These are phyloP conservation scores for Raffaelea arxii DNA, from an alignment of 2,329 filamentous ascomycete genomes.

Conservation along the genomic window DNA sequence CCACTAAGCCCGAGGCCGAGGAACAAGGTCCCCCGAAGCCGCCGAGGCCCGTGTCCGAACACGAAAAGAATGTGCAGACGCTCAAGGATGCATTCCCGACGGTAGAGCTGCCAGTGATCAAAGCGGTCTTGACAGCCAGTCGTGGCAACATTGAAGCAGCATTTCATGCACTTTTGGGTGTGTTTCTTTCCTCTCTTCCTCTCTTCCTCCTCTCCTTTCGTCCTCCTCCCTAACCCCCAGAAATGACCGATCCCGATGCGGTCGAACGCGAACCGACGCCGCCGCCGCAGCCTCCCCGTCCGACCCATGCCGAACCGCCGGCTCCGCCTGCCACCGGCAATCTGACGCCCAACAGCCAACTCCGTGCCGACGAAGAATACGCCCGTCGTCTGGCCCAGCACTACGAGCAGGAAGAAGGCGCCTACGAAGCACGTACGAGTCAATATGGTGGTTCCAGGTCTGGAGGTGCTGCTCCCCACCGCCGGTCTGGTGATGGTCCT, in stretches of 20 bases:
- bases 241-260: constrained; percentile 73
- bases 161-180: constrained; percentile 87
- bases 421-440: constrained; percentile 47
- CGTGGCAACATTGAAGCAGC: constrained; percentile 81
- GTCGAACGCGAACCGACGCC: constrained; percentile 46
- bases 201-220: background rate
- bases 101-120: constrained; percentile 72
- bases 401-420: constrained; percentile 54
- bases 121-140: constrained; percentile 79
- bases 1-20: constrained; percentile 24
- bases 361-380: constrained; percentile 86
- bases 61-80: constrained; percentile 77
- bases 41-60: constrained; percentile 69
- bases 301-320: constrained; percentile 53
- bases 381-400: constrained; percentile 86
- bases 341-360: constrained; percentile 60
- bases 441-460: too few relatives aligned
- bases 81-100: constrained; percentile 88
- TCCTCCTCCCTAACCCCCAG: constrained; percentile 26
- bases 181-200: constrained; percentile 12
- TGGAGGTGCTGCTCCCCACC: constrained; percentile 7
- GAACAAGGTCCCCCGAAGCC: constrained; percentile 64
- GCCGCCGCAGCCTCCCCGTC: constrained; percentile 71
- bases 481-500: constrained; percentile 12
- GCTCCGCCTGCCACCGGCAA: constrained; percentile 63